Percentiles rank a stretch among this genome's conserved stretches.
phyloP scores from a whole-genome alignment of 208 protist genomes.

The Herpetomonas muscarum region DNA sequence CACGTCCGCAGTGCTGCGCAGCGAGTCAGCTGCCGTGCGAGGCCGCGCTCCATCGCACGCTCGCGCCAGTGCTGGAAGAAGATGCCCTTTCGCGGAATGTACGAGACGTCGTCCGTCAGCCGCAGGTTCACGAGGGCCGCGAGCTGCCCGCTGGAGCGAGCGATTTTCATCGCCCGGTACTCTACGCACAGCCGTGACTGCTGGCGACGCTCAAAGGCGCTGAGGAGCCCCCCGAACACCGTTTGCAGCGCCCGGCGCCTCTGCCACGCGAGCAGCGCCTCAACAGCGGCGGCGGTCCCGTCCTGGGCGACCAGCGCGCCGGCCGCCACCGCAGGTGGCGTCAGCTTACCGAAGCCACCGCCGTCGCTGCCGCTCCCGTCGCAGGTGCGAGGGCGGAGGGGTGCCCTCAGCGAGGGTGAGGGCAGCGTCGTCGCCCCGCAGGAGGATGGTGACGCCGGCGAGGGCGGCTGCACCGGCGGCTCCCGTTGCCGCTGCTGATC shows the following conservation, averaged over 20 bases:
- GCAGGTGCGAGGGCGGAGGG: too few species aligned
- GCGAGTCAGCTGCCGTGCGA: not conserved
- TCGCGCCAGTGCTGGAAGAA: conserved; percentile 8
- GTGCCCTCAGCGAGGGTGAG: too few species aligned
- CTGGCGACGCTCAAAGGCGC: not conserved
- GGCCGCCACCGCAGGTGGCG: too few species aligned
- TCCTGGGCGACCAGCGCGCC: too few species aligned
- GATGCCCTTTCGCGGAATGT: conserved; percentile 42
- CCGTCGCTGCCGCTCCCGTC: too few species aligned
- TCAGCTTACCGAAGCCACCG: conserved; percentile 8
- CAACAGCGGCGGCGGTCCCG: too few species aligned
- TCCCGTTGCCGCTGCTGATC: too few species aligned
- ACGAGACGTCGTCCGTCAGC: conserved; percentile 14
- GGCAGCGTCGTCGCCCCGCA: too few species aligned
- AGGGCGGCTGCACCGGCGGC: too few species aligned
- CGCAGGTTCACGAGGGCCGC: not conserved
- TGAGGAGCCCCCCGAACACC: not conserved
- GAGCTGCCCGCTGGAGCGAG: not conserved
- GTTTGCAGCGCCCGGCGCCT: not conserved
- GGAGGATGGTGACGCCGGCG: too few species aligned
- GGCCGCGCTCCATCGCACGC: not conserved
- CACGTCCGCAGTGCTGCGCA: not conserved
- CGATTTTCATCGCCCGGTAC: not conserved
- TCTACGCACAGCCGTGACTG: not conserved
- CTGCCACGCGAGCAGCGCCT: not conserved